phyloP scores from a whole-genome alignment of 2,329 filamentous ascomycete species.

The Volutella citrinella region DNA sequence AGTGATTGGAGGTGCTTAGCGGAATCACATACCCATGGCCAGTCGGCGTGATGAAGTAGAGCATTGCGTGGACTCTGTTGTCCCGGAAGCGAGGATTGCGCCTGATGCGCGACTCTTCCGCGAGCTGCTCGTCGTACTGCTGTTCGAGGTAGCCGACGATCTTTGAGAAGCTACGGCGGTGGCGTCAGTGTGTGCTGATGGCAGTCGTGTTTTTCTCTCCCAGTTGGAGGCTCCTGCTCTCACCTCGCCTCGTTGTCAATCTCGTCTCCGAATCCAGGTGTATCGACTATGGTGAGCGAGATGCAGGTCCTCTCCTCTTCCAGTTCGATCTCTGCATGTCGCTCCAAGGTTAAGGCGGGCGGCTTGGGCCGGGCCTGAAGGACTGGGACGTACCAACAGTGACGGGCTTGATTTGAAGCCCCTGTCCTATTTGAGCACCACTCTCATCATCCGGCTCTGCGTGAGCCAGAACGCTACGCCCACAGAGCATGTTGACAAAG shows the following conservation, averaged over 20 bases:
- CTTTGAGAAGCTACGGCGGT: constrained; percentile 80
- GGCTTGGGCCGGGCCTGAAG: constrained; percentile 19
- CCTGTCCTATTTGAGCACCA: constrained; percentile 89
- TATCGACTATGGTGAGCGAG: constrained; percentile 97
- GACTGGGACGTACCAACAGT: constrained; percentile 72
- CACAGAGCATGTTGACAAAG: constrained; percentile 99
- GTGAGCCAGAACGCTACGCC: constrained; percentile 83
- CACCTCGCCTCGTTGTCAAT: constrained; percentile 99
- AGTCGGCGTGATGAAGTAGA: constrained; percentile 99
- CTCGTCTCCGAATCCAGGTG: constrained; percentile 96
- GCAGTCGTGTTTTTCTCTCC: too few relatives aligned
- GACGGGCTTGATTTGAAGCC: constrained; percentile 97
- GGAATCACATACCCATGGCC: constrained; percentile 71
- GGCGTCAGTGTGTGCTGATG: too few relatives aligned
- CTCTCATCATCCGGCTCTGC: constrained; percentile 91
- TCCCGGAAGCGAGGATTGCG: constrained; percentile 99
- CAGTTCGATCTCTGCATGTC: constrained; percentile 73
- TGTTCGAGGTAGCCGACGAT: constrained; percentile 98
- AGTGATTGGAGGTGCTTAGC: neutral
- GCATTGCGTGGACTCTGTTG: constrained; percentile 95
- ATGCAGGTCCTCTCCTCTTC: constrained; percentile 98
- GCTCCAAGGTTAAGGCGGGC: constrained; percentile 21
- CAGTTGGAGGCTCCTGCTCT: too few relatives aligned
- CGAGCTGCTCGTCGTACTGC: constrained; percentile 99
- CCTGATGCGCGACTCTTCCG: constrained; percentile 99